Base-by-base conservation (phyloP, 257 asterid genomes). In the Dorcoceras hygrometricum region DNA sequence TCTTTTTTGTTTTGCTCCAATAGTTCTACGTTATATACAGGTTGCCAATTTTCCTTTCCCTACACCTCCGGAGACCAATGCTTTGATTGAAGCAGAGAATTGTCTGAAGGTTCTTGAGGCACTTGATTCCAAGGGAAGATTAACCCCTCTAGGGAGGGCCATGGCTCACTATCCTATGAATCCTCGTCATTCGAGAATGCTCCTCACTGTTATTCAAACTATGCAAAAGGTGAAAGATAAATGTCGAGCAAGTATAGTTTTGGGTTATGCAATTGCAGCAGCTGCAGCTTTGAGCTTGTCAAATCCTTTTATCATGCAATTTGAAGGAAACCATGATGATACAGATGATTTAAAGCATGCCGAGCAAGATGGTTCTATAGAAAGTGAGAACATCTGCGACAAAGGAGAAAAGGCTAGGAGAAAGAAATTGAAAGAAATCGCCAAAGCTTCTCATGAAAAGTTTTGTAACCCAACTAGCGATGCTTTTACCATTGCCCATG, bases 101-200 rank as follows among this genome's bases (percentile, higher is more conserved):
- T 90, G 95, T 81, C 71, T 93, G 67, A 86, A 86, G 89, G 83
- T 82, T 75, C 96, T 93, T 59, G 96, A 83, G 78, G 99, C 99
- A 73, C 87, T 93, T 36, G 97, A 90, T 74, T 76, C 56, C 66
- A 76, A 86, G 31, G 97, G 95, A 72, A 78, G 81, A 71, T 66
- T 93, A 71, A 93, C 96, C 2, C 75, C 79, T 65, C 75, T 88
- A n/a, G 99, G 99, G 60, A 90, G 81, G 78, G 96, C 96, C 75
- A 93, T 93, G 98, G 87, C 98, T 73, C 91, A 79, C 27, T 93
- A 81, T 77, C 98, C 98, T 0, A 84, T 93, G 98, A 87, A 89
- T 65, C 98, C 98, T 71, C 96, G 98, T 51, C 98, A 93, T 78
- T 93, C 98, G 59, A 86, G 97, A 68, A 88, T 90, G 97, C 99